Evolutionary conservation across 75 land plant genomes (phyloP).

Genomic region (Sequoia sempervirens): DNA sequence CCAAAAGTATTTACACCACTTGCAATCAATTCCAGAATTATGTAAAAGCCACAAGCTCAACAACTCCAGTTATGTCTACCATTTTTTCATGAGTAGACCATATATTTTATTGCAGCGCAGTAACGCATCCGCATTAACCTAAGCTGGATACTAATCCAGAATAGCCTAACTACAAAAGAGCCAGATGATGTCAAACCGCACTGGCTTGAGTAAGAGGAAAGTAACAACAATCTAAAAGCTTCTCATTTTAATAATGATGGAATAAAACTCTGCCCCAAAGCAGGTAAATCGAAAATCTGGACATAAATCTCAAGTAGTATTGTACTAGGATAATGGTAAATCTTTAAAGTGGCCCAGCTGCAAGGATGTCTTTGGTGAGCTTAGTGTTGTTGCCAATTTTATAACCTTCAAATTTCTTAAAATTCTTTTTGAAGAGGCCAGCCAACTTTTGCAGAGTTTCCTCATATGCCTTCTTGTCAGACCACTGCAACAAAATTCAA

Average conservation of each 20-base stretch:
- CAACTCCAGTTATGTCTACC: too few species aligned
- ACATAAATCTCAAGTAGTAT: background rate
- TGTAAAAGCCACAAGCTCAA: too few species aligned
- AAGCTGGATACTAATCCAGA: too few species aligned
- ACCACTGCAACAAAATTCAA: slow-evolving; percentile 28
- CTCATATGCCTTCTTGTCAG: slow-evolving; percentile 28
- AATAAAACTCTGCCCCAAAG: background rate
- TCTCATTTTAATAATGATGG: background rate
- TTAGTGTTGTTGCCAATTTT: slow-evolving; percentile 25
- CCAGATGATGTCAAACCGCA: background rate
- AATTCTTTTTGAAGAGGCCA: slow-evolving; percentile 35
- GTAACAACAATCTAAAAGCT: background rate
- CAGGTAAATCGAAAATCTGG: background rate
- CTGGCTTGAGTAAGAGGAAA: background rate
- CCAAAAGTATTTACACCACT: too few species aligned
- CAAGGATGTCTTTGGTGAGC: slow-evolving; percentile 34
- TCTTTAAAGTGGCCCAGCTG: slow-evolving; percentile 26
- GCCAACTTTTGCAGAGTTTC: slow-evolving; percentile 32
- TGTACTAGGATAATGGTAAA: background rate
- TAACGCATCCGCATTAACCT: too few species aligned
- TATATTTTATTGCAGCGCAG: too few species aligned
- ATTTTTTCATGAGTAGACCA: too few species aligned
- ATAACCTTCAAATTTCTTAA: slow-evolving; percentile 27
- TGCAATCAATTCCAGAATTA: too few species aligned
- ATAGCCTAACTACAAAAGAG: too few species aligned